Base-by-base conservation (phyloP, 371 early-diverging fungal species). In the Mucor saturninus region DNA sequence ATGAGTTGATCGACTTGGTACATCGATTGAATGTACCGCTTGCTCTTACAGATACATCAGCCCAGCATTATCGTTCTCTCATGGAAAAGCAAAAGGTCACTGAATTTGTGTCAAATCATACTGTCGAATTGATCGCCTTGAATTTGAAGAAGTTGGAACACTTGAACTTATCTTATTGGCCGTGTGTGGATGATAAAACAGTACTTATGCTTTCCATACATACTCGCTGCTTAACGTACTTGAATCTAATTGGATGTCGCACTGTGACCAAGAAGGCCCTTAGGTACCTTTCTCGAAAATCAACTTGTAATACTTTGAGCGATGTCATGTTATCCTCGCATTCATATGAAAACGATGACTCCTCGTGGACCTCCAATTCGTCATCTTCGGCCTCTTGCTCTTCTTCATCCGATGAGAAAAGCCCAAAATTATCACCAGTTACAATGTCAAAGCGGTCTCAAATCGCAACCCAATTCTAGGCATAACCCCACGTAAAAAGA, bases 151-250 rank as follows among this genome's bases (percentile, higher is more conserved):
- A 67, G 4, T 46, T 75, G 5, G 49, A 64, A 30, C 61, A 60
- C 0, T 53, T 75, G 13, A 72, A 72, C 32, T 53, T 75, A 14
- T 64, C 69, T 5, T 43, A 70, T 40, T 72, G 73, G 73, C 49
- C 63, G 11, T 59, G 65, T 31, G 49, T 75, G 14, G 62, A 69
- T 10, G 72, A 75, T 35, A 51, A 51, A 35, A 58, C 64, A n/a
- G 52, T 65, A 15, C 59, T 59, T 26, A 42, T 50, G 28, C 32
- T 71, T 35, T 45, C 71, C 21, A 51, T 62, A 31, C 64, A 67
- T 45, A 54, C 63, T 38, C 68, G 56, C 26, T 45, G 56, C 38
- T 35, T 74, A 39, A 50, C 54, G 13, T 60, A 65, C 14, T 45
- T 74, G 13, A 67, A 63, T 46, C 21, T 74, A 40, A 60, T 56